Evolutionary conservation across 768 basidiomycete species (phyloP).

Genomic region (Guyanaporus albipodus): DNA sequence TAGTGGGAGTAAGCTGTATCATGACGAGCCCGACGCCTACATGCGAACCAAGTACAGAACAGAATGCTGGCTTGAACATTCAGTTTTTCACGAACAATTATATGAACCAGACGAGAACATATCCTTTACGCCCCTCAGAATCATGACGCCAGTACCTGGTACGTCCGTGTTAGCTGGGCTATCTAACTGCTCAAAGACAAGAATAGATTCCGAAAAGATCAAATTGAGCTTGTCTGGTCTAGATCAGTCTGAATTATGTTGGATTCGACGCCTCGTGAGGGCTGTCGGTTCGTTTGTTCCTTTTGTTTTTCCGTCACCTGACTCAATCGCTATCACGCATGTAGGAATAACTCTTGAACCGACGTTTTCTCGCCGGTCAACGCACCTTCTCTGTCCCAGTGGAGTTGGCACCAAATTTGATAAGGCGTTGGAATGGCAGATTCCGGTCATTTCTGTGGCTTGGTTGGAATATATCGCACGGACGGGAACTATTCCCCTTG

Average conservation of each 20-base stretch:
- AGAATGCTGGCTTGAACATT: slow-evolving; percentile 92
- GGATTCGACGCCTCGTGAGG: slow-evolving; percentile 39
- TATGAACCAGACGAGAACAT: slow-evolving; percentile 64
- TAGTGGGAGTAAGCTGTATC: slow-evolving; percentile 70
- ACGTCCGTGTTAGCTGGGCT: background rate
- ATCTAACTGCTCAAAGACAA: background rate
- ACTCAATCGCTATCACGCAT: slow-evolving; percentile 1
- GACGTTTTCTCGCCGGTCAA: slow-evolving; percentile 63
- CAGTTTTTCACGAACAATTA: slow-evolving; percentile 71
- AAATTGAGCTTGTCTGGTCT: slow-evolving; percentile 72
- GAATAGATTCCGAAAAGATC: slow-evolving; percentile 53
- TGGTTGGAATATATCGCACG: slow-evolving; percentile 66
- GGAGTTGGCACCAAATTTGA: slow-evolving; percentile 69
- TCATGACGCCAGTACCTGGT: slow-evolving; percentile 60
- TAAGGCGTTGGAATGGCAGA: slow-evolving; percentile 75
- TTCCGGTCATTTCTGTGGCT: slow-evolving; percentile 62
- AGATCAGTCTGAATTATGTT: slow-evolving; percentile 62
- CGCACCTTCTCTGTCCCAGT: slow-evolving; percentile 78
- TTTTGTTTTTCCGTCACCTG: background rate
- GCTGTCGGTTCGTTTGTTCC: slow-evolving; percentile 18
- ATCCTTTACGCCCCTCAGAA: slow-evolving; percentile 62
- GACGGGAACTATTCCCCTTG: slow-evolving; percentile 44
- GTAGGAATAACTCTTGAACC: slow-evolving; percentile 53
- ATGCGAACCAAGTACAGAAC: slow-evolving; percentile 65
- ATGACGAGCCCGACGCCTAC: slow-evolving; percentile 46